Percentiles rank a stretch among this genome's conserved stretches.
Evolutionary conservation across 2,329 filamentous ascomycete genomes (phyloP).

Genomic region (Fusarium sp.): DNA sequence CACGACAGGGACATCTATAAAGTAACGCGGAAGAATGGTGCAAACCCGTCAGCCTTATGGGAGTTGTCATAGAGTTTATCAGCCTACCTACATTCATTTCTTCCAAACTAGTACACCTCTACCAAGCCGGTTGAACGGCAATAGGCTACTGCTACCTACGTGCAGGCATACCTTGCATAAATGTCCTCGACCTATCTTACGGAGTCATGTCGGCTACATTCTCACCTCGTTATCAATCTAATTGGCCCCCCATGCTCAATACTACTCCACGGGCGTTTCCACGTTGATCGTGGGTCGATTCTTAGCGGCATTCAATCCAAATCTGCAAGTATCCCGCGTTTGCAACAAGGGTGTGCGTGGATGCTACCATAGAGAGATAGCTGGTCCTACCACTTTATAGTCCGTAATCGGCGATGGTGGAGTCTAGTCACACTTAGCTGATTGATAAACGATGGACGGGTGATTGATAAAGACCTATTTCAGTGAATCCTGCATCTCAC

Average conservation of each 20-base stretch:
- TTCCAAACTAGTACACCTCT: neutral
- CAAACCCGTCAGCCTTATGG: neutral
- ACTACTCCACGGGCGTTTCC: neutral
- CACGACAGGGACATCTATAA: neutral
- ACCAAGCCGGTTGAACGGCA: neutral
- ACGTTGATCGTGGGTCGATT: neutral
- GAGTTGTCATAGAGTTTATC: neutral
- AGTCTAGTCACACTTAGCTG: neutral
- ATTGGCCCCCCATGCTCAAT: neutral
- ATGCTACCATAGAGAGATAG: neutral
- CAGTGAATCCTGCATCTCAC: neutral
- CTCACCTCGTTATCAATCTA: neutral
- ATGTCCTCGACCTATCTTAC: neutral
- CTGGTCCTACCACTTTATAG: neutral
- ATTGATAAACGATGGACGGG: slow-evolving; percentile 9
- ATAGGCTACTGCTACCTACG: neutral
- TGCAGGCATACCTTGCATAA: neutral
- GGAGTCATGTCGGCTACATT: neutral
- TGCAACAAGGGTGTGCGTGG: neutral
- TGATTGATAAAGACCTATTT: slow-evolving; percentile 10
- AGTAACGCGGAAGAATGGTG: neutral
- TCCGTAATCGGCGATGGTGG: slow-evolving; percentile 7
- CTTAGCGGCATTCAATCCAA: neutral
- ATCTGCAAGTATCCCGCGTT: slow-evolving; percentile 1
- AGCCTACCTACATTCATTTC: too few relatives aligned